Percentiles rank a stretch among this genome's conserved stretches.
phyloP scores from a whole-genome alignment of 164 flowering plant genomes.

The Magnolia changhungtana region DNA sequence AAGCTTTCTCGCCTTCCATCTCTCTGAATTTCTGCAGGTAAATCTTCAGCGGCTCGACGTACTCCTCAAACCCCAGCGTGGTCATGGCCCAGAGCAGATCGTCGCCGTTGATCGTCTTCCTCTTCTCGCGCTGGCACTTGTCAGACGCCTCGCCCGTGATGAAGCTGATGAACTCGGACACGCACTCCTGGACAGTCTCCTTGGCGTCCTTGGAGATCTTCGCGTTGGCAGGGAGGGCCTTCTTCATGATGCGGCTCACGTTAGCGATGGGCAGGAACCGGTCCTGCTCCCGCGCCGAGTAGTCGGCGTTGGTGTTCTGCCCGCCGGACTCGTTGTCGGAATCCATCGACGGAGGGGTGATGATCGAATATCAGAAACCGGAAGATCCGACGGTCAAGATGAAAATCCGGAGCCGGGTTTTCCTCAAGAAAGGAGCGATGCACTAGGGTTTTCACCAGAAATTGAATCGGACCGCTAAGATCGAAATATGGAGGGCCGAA shows the following conservation, averaged over 20 bases:
- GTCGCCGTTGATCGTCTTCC: slow-evolving; percentile 66
- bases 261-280: slow-evolving; percentile 56
- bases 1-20: slow-evolving; percentile 45
- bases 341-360: slow-evolving; percentile 28
- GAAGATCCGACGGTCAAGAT: neutral
- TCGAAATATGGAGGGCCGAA: neutral
- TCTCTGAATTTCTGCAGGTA: slow-evolving; percentile 51
- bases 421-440: neutral
- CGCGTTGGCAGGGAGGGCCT: slow-evolving; percentile 54
- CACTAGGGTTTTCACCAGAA: neutral
- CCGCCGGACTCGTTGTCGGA: slow-evolving; percentile 54
- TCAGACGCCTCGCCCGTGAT: slow-evolving; percentile 62
- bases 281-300: slow-evolving; percentile 54
- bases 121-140: slow-evolving; percentile 59
- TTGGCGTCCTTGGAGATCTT: slow-evolving; percentile 65
- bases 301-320: slow-evolving; percentile 15
- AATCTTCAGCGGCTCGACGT: slow-evolving; percentile 52
- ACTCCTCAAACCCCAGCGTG: slow-evolving; percentile 59
- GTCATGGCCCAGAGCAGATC: slow-evolving; percentile 68
- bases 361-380: too few species aligned
- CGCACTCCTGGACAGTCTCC: slow-evolving; percentile 67
- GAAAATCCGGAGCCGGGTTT: neutral
- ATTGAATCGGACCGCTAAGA: neutral
- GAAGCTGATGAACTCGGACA: slow-evolving; percentile 66
- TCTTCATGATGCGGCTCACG: slow-evolving; percentile 66